Percentiles rank a stretch among this genome's conserved stretches.
phyloP scores from a whole-genome alignment of 495 filamentous ascomycete species.

The Podospora sp. region DNA sequence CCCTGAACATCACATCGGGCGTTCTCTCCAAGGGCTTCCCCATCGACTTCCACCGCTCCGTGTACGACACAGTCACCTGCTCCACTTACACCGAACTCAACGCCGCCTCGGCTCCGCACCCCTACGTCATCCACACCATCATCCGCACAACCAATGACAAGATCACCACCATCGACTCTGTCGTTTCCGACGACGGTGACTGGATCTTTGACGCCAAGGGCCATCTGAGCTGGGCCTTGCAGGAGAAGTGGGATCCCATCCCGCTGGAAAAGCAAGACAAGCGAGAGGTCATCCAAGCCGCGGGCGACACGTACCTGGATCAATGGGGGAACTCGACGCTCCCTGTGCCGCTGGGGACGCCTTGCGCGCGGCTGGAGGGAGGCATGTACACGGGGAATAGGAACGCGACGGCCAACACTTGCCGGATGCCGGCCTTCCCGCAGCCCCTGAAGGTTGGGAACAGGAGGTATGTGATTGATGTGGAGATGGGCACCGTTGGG shows the following conservation, averaged over 20 bases:
- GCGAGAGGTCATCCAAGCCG: slow-evolving; percentile 41
- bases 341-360: slow-evolving; percentile 41
- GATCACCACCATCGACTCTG: slow-evolving; percentile 32
- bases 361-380: slow-evolving; percentile 37
- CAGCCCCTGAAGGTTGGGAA: slow-evolving; percentile 42
- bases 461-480: slow-evolving; percentile 54
- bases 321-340: slow-evolving; percentile 36
- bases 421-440: slow-evolving; percentile 38
- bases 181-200: slow-evolving; percentile 30
- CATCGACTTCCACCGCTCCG: slow-evolving; percentile 46
- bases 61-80: slow-evolving; percentile 48
- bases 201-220: slow-evolving; percentile 52
- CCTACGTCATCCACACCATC: slow-evolving; percentile 38
- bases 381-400: slow-evolving; percentile 38
- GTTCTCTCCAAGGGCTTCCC: slow-evolving; percentile 42
- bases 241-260: slow-evolving; percentile 46
- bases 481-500: slow-evolving; percentile 48
- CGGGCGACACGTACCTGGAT: slow-evolving; percentile 46
- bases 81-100: slow-evolving; percentile 54
- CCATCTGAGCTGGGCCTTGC: slow-evolving; percentile 42
- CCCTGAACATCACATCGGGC: slow-evolving; percentile 36
- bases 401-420: slow-evolving; percentile 35
- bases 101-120: slow-evolving; percentile 37
- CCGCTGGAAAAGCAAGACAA: slow-evolving; percentile 36
- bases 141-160: not conserved